Evolutionary conservation across 345 rosid genomes (phyloP).

Genomic region (Geranium rotundifolium): DNA sequence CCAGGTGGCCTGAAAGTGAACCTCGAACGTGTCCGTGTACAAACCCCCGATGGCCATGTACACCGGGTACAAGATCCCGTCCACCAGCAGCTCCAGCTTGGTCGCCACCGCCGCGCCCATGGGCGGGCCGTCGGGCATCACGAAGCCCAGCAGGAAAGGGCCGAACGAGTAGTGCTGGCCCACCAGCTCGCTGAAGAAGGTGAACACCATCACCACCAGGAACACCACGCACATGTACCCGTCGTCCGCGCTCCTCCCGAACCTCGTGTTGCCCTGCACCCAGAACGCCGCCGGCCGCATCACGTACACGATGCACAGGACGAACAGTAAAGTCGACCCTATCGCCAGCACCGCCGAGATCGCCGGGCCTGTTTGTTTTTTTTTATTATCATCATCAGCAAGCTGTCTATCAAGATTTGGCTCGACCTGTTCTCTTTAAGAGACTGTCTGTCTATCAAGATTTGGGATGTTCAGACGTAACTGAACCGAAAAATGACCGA

Average conservation of each 20-base stretch:
- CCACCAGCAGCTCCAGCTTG: conserved; percentile 15
- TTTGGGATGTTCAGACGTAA: too few species aligned
- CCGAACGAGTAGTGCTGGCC: conserved; percentile 17
- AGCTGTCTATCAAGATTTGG: too few species aligned
- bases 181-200: conserved; percentile 4
- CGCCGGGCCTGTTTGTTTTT: too few species aligned
- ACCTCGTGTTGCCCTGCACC: conserved; percentile 11
- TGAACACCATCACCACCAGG: conserved; percentile 9
- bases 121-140: conserved; percentile 39
- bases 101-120: conserved; percentile 26
- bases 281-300: conserved; percentile 20
- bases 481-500: too few species aligned
- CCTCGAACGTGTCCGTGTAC: conserved; percentile 7
- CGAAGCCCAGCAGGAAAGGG: conserved; percentile 26
- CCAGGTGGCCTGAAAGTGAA: neutral
- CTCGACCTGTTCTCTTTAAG: too few species aligned
- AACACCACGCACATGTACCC: conserved; percentile 5
- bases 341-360: neutral
- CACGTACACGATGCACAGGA: conserved; percentile 2
- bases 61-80: conserved; percentile 20
- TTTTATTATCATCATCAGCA: too few species aligned
- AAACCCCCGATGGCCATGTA: conserved; percentile 17
- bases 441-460: too few species aligned
- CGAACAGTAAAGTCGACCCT: neutral
- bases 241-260: conserved; percentile 14